Evolutionary conservation across 345 rosid genomes (phyloP), one percentile per base, ranked within the genome.

Genomic region (Eucalyptus paniculata): DNA sequence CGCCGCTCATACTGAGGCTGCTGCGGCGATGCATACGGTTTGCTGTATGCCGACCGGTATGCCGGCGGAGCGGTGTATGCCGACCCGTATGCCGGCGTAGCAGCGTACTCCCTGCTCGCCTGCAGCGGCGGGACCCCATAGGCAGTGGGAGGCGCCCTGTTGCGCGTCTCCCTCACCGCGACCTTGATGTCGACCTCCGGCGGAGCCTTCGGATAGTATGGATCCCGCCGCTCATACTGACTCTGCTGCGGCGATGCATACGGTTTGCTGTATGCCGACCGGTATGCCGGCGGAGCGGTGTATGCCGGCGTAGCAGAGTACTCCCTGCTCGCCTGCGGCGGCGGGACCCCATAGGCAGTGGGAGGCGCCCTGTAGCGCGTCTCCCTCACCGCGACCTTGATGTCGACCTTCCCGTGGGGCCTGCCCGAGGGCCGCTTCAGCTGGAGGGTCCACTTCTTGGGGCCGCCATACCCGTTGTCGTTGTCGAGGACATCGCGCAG

Each of bases 391-490:
- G 88, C 58, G n/a, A 96, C 94, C 54, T 86, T 87, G 30, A 96
- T 96, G 4, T 96, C 97, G 24, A 96, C 51, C 67, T 97, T 96
- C 8, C 99, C 99, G 2, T 97, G 99, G 19, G 99, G 98, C 49
- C 99, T 90, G 44, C 99, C 98, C 4, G 99, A 97, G 3, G 99
- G 97, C n/a, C 99, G 98, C 93, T 94, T 96, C 89, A 97, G 95
- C 56, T 92, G 90, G 90, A 97, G 94, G 4, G 88, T 91, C 34
- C 93, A 92, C 72, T 8, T 77, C 16, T 42, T 51, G 47, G 49
- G 2, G 40, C 93, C 94, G 5, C 94, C 95, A 44, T 92, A 42
- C 14, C 95, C 97, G 42, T 44, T 95, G 21, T 95, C 95, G 18
- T 77, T 9, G 16, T 95, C 93, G 82, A 94, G 45, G 85, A 97